Percentiles rank a stretch among this genome's conserved stretches.
Evolutionary conservation across 208 protist genomes (phyloP).

Genomic region (Leishmania gerbilli): DNA sequence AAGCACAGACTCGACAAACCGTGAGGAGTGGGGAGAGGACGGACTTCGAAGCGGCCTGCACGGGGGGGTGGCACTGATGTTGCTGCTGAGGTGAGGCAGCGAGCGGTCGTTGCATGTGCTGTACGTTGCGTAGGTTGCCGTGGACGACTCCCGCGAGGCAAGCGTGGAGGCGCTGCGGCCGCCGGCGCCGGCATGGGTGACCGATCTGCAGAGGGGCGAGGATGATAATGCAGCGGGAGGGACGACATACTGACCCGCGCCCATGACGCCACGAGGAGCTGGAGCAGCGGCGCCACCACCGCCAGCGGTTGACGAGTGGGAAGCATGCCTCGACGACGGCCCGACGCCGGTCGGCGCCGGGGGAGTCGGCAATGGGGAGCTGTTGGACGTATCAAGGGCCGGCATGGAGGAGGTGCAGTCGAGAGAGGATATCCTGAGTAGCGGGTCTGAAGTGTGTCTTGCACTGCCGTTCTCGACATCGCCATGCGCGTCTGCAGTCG

Average conservation of each 20-base stretch:
- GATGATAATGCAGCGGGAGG: constrained; percentile 1
- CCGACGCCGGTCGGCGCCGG: neutral
- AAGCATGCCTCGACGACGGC: neutral
- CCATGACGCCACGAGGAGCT: neutral
- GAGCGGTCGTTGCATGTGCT: neutral
- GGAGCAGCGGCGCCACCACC: neutral
- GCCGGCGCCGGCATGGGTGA: constrained; percentile 7
- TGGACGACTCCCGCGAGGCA: constrained; percentile 13
- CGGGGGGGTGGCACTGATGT: neutral
- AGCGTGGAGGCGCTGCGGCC: neutral
- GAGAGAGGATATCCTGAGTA: neutral
- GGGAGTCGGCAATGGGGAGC: constrained; percentile 21
- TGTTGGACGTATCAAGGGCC: neutral
- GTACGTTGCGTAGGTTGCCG: neutral
- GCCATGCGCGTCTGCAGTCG: neutral
- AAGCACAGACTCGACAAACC: constrained; percentile 26
- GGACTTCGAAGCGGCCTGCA: neutral
- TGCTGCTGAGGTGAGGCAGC: neutral
- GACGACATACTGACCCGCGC: neutral
- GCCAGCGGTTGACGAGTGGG: neutral
- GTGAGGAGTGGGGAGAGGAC: constrained; percentile 9
- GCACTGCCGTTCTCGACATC: neutral
- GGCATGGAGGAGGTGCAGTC: neutral
- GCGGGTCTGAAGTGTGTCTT: neutral
- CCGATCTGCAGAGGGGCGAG: neutral